Evolutionary conservation across 1,139 yeast species (phyloP).

Genomic region (Zhuliangozyma parablackwelliae): DNA sequence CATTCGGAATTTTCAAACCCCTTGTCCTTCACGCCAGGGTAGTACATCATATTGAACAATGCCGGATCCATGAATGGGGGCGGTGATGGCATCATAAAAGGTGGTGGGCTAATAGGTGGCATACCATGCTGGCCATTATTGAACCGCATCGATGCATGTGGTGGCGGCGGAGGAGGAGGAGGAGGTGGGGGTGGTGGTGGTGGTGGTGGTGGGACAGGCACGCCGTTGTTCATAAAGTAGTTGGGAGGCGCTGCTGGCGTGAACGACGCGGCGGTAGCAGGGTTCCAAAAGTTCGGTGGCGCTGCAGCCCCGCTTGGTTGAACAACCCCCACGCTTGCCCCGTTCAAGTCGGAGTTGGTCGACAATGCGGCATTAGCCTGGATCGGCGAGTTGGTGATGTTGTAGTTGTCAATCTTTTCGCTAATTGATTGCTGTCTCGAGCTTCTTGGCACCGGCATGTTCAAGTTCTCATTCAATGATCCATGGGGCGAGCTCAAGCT

Average conservation of each 20-base stretch:
- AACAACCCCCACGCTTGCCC: slow-evolving; percentile 3
- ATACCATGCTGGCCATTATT: slow-evolving; percentile 13
- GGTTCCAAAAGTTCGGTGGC: slow-evolving; percentile 56
- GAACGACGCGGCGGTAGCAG: slow-evolving; percentile 57
- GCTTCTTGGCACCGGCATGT: slow-evolving; percentile 34
- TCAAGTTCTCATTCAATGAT: slow-evolving; percentile 49
- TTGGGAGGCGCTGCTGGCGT: slow-evolving; percentile 37
- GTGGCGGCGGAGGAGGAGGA: slow-evolving; percentile 5
- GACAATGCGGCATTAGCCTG: slow-evolving; percentile 42
- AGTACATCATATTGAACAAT: slow-evolving; percentile 28
- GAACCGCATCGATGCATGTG: slow-evolving; percentile 1
- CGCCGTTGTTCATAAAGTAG: slow-evolving; percentile 24
- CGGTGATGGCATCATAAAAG: slow-evolving; percentile 37
- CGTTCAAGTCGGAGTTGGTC: slow-evolving; percentile 25
- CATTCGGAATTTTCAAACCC: too few relatives aligned
- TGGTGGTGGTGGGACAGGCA: slow-evolving; percentile 10
- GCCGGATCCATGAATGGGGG: slow-evolving; percentile 38
- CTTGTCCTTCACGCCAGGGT: slow-evolving; percentile 1
- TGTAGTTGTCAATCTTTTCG: slow-evolving; percentile 60
- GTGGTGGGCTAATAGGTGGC: slow-evolving; percentile 37
- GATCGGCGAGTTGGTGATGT: slow-evolving; percentile 43
- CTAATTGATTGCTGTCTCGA: slow-evolving; percentile 58
- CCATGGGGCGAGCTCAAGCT: slow-evolving; percentile 37
- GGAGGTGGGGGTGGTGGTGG: slow-evolving; percentile 6
- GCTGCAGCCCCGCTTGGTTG: slow-evolving; percentile 8